A percentile compares a stretch with the other conserved stretches of the same genome.
Evolutionary conservation across 768 basidiomycete species (phyloP).

Genomic region (Sarcodon aspratus): DNA sequence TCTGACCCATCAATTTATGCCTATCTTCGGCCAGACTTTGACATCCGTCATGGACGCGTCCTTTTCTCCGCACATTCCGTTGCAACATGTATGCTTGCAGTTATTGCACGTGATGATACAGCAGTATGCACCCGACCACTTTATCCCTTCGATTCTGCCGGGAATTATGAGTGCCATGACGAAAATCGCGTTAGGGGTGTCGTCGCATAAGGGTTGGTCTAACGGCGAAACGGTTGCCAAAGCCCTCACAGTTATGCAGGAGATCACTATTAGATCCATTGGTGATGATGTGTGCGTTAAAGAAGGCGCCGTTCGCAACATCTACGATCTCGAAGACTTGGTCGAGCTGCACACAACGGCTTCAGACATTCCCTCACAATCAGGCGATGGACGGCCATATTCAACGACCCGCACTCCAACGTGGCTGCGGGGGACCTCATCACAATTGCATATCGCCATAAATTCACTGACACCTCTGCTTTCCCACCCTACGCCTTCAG

Average conservation of each 20-base stretch:
- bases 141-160: constrained; percentile 64
- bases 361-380: background rate
- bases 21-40: constrained; percentile 77
- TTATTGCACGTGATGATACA: constrained; percentile 41
- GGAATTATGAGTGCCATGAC: constrained; percentile 73
- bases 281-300: constrained; percentile 56
- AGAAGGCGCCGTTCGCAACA: constrained; percentile 43
- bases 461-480: constrained; percentile 63
- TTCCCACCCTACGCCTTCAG: constrained; percentile 59
- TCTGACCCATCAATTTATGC: constrained; percentile 41
- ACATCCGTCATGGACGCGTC: constrained; percentile 56
- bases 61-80: constrained; percentile 40
- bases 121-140: constrained; percentile 36
- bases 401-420: constrained; percentile 49
- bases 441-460: constrained; percentile 77
- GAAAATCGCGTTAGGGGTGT: constrained; percentile 51
- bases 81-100: constrained; percentile 57
- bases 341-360: constrained; percentile 17
- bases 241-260: constrained; percentile 46
- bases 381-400: constrained; percentile 17
- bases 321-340: constrained; percentile 58
- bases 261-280: constrained; percentile 42
- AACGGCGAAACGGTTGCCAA: constrained; percentile 56
- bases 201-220: constrained; percentile 52
- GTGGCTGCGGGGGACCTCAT: constrained; percentile 75